Percentiles rank a stretch among this genome's conserved stretches.
Conservation (phyloP, 306 rosid species). For the Delonix regia region DNA sequence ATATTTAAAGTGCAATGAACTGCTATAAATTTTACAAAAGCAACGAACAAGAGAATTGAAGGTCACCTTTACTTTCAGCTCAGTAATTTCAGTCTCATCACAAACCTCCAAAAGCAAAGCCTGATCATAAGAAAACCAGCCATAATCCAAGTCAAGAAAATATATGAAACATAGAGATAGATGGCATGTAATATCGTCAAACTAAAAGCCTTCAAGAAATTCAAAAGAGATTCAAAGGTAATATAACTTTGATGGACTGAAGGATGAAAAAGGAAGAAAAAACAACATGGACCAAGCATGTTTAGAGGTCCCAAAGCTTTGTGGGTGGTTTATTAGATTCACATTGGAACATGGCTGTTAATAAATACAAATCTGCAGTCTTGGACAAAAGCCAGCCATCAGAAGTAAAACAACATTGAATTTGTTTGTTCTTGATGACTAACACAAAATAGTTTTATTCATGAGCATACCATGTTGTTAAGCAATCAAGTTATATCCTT, state of each 20-base stretch:
- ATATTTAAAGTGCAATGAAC: conserved; percentile 6
- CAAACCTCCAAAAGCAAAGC: conserved; percentile 94
- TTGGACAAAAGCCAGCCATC: conserved; percentile 11
- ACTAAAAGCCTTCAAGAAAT: background rate
- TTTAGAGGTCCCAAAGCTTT: background rate
- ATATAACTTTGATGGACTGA: background rate
- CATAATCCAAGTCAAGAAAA: conserved; percentile 1
- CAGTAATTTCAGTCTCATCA: conserved; percentile 97
- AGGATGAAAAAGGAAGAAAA: background rate
- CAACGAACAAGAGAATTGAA: conserved; percentile 38
- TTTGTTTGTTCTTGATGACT: conserved; percentile 23
- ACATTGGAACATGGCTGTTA: background rate
- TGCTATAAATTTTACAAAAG: conserved; percentile 21
- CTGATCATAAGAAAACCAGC: conserved; percentile 56
- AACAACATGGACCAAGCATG: background rate
- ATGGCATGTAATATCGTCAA: background rate
- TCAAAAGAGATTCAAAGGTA: background rate
- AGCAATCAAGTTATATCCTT: conserved; percentile 18
- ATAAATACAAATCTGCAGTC: conserved; percentile 25
- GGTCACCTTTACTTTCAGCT: conserved; percentile 91
- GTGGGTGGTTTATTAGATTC: conserved; percentile 32
- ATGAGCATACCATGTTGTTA: conserved; percentile 9
- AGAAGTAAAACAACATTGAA: conserved; percentile 15
- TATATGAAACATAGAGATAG: background rate
- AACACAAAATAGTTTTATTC: conserved; percentile 17